Evolutionary conservation across 2,329 filamentous ascomycete species (phyloP).

Genomic region (Cytospora leucostoma): DNA sequence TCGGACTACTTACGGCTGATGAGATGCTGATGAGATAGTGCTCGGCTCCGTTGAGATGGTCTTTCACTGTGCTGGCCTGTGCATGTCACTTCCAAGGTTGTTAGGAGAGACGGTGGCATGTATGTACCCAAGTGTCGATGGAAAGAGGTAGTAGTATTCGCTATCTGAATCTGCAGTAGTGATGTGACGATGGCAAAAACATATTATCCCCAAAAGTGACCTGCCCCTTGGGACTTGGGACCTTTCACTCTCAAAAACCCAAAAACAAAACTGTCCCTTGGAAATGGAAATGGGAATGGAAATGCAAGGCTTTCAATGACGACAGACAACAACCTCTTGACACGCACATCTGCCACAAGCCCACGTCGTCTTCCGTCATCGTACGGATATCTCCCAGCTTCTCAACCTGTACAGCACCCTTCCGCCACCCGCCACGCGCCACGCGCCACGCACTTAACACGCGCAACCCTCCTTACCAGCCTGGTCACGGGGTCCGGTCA

Average conservation of each 20-base stretch:
- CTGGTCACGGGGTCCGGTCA: constrained; percentile 71
- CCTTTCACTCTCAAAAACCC: constrained; percentile 6
- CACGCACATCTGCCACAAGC: background rate
- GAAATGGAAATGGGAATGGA: background rate
- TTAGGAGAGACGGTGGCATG: no score
- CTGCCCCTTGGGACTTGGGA: constrained; percentile 24
- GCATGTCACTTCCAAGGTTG: no score
- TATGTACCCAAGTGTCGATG: background rate
- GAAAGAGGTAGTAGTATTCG: constrained; percentile 23
- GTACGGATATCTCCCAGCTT: constrained; percentile 1
- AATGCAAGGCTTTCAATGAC: constrained; percentile 25
- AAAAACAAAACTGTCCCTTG: constrained; percentile 3
- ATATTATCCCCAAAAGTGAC: constrained; percentile 26
- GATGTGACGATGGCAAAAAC: constrained; percentile 14
- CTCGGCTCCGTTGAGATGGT: no score
- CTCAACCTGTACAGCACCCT: constrained; percentile 23
- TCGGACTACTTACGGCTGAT: no score
- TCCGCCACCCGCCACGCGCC: no score
- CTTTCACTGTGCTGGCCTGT: no score
- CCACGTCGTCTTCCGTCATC: background rate
- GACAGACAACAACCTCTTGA: background rate
- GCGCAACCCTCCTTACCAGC: constrained; percentile 90
- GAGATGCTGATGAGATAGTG: no score
- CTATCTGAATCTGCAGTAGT: constrained; percentile 19
- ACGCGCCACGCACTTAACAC: constrained; percentile 64